Conservation (phyloP, 805 yeast genomes). For the Kluyveromyces lactis region DNA sequence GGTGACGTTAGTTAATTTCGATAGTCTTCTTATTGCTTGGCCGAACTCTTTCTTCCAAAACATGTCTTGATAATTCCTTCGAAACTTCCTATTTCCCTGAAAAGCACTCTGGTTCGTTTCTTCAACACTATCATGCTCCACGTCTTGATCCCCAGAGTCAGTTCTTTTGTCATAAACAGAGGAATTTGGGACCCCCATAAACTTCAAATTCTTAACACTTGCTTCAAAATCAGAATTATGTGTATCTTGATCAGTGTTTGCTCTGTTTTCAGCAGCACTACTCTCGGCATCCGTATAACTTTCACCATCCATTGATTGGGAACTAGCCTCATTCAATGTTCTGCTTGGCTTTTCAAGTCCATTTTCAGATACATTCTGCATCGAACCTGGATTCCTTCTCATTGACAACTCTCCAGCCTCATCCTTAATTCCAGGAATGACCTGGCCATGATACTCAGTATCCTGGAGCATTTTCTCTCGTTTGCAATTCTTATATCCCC, state of each 20-base stretch:
- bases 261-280: not conserved
- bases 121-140: not conserved
- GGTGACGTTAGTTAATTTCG: slow-evolving; percentile 12
- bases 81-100: slow-evolving; percentile 5
- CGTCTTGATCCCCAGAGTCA: not conserved
- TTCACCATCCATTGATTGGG: not conserved
- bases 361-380: not conserved
- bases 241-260: not conserved
- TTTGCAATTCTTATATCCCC: too few relatives aligned
- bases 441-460: not conserved
- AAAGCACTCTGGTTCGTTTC: not conserved
- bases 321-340: not conserved
- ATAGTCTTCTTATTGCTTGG: slow-evolving; percentile 19
- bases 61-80: slow-evolving; percentile 10
- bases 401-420: slow-evolving; percentile 3
- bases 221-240: slow-evolving; percentile 21
- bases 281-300: slow-evolving; percentile 2
- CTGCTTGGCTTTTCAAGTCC: too few relatives aligned
- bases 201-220: slow-evolving; percentile 20
- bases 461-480: not conserved
- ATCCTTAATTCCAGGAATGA: slow-evolving; percentile 4
- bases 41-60: slow-evolving; percentile 26
- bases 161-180: slow-evolving; percentile 6
- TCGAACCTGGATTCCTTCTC: not conserved
- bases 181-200: slow-evolving; percentile 27